These are phyloP conservation scores for Physaria fendleri DNA, from an alignment of 345 rosid genomes.

Conservation along the genomic window DNA sequence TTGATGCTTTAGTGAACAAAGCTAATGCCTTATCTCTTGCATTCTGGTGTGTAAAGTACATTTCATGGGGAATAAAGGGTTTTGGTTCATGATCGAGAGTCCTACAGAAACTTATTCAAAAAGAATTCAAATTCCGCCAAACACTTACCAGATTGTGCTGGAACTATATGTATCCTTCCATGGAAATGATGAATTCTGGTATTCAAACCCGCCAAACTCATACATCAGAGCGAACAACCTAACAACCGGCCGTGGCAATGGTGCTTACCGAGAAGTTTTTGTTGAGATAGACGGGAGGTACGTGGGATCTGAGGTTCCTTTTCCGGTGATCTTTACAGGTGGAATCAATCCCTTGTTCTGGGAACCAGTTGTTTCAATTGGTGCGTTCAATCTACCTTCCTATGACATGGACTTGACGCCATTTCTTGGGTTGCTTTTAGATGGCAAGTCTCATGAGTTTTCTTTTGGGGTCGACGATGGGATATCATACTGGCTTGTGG, in stretches of 20 bases:
- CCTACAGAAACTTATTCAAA: constrained; percentile 40
- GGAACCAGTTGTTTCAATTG: constrained; percentile 74
- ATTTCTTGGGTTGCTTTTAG: constrained; percentile 52
- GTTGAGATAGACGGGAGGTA: constrained; percentile 57
- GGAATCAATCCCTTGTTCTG: constrained; percentile 85
- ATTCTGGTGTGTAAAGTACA: constrained; percentile 41
- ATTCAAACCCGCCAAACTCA: constrained; percentile 71
- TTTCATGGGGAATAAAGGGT: constrained; percentile 45
- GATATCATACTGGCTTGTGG: constrained; percentile 74
- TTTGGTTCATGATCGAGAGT: constrained; percentile 59
- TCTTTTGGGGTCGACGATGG: constrained; percentile 49
- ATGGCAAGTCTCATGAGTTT: constrained; percentile 52
- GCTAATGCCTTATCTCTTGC: constrained; percentile 77
- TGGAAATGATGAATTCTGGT: constrained; percentile 92
- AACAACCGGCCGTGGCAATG: constrained; percentile 54
- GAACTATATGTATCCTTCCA: constrained; percentile 75
- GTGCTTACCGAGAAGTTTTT: constrained; percentile 63
- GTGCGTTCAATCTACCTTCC: constrained; percentile 70
- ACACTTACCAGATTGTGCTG: constrained; percentile 47
- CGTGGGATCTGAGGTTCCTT: constrained; percentile 67
- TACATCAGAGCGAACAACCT: constrained; percentile 55
- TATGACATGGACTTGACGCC: constrained; percentile 76
- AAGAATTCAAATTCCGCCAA: constrained; percentile 47
- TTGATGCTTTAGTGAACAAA: constrained; percentile 45
- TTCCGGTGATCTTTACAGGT: constrained; percentile 79